Percentiles rank a stretch among this genome's conserved stretches.
Conservation (phyloP, 768 basidiomycete species). For the Exsudoporus frostii region DNA sequence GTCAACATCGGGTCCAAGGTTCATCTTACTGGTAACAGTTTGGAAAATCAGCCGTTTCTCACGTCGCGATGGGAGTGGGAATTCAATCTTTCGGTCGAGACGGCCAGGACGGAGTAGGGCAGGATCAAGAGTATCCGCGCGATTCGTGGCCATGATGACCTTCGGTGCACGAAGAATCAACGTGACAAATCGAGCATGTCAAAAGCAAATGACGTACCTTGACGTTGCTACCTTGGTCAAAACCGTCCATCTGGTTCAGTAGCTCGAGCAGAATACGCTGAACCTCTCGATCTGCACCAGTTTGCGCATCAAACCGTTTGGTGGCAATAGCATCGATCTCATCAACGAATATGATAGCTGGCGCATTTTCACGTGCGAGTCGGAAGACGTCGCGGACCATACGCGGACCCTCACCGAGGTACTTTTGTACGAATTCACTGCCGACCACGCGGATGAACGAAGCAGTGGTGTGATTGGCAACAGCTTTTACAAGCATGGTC, state of each 20-base stretch:
- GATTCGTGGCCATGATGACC: conserved; percentile 99
- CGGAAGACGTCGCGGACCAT: conserved; percentile 99
- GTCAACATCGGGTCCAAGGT: conserved; percentile 95
- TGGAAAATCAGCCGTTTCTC: conserved; percentile 98
- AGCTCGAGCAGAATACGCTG: conserved; percentile 97
- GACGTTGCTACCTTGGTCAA: conserved; percentile 97
- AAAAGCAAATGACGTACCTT: conserved; percentile 54
- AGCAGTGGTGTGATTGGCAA: conserved; percentile 95
- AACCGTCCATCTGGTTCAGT: conserved; percentile 99
- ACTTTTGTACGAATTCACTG: conserved; percentile 99
- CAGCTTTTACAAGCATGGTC: conserved; percentile 99
- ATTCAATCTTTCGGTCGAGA: conserved; percentile 98
- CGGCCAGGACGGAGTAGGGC: conserved; percentile 96
- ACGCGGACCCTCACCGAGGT: conserved; percentile 97
- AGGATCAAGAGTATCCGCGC: conserved; percentile 96
- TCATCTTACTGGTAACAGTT: conserved; percentile 96
- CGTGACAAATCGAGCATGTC: background rate
- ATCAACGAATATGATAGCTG: conserved; percentile 99
- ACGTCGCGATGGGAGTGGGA: conserved; percentile 89
- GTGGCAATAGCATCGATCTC: conserved; percentile 99
- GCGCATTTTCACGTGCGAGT: conserved; percentile 93
- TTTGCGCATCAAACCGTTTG: conserved; percentile 99
- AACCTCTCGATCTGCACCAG: conserved; percentile 97
- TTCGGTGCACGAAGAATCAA: conserved; percentile 28
- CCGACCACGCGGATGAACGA: conserved; percentile 98